Conservation (phyloP, 2,329 filamentous ascomycete species). For the Phialocephala sp. region DNA sequence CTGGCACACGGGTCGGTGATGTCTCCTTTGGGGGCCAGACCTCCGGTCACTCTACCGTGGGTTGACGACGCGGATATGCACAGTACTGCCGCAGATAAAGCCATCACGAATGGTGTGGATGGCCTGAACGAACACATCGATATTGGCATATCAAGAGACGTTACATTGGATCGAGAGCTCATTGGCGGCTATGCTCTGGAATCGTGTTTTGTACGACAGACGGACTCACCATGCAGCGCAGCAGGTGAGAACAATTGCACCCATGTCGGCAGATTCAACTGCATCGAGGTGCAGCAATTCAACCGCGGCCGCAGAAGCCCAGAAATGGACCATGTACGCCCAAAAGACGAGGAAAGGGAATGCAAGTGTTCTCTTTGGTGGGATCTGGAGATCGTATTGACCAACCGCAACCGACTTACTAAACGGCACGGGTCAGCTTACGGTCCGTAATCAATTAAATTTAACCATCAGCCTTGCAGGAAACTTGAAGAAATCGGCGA, state of each 20-base stretch:
- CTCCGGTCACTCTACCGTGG: slow-evolving; percentile 11
- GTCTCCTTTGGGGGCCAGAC: not conserved
- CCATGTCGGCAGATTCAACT: slow-evolving; percentile 6
- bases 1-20: slow-evolving; percentile 4
- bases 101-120: slow-evolving; percentile 2
- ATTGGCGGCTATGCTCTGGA: not conserved
- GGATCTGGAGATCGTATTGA: not conserved
- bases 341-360: not conserved
- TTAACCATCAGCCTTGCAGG: slow-evolving; percentile 7
- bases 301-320: not conserved
- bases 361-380: not conserved
- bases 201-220: not conserved
- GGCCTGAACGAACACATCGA: not conserved
- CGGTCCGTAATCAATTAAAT: slow-evolving; percentile 5
- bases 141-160: not conserved
- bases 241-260: not conserved
- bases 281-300: not conserved
- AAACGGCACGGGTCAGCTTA: slow-evolving; percentile 13
- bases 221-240: not conserved
- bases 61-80: slow-evolving; percentile 1
- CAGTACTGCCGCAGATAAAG: slow-evolving; percentile 3
- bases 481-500: slow-evolving; percentile 2
- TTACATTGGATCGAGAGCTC: slow-evolving; percentile 8
- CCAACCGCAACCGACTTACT: slow-evolving; percentile 1
- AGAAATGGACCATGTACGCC: slow-evolving; percentile 1